Conservation (phyloP, 306 rosid species). For the Vigna mungo region DNA sequence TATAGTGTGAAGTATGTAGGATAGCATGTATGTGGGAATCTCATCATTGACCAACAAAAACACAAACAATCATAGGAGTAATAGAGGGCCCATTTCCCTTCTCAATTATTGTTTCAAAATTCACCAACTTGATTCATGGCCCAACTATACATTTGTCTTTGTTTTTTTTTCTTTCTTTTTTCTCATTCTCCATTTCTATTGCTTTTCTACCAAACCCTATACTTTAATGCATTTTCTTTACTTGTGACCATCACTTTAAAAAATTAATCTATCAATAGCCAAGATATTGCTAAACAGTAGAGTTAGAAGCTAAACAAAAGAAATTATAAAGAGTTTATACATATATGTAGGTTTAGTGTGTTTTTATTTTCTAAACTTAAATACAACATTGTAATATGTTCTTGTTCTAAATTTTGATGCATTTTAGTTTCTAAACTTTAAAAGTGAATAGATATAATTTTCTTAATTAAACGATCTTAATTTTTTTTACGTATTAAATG, state of each 20-base stretch:
- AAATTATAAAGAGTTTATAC: no score
- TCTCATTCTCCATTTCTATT: not conserved
- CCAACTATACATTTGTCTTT: slow-evolving; percentile 43
- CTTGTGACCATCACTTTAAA: not conserved
- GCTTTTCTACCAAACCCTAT: slow-evolving; percentile 36
- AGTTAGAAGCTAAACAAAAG: not conserved
- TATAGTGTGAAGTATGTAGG: slow-evolving; percentile 50
- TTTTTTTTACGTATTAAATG: no score
- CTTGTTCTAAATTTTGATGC: no score
- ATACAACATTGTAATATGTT: no score
- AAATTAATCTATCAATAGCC: not conserved
- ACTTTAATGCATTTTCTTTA: no score
- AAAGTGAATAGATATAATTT: no score
- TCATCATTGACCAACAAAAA: slow-evolving; percentile 59
- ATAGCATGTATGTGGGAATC: slow-evolving; percentile 50
- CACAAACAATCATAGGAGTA: slow-evolving; percentile 38
- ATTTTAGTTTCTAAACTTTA: no score
- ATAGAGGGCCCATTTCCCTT: slow-evolving; percentile 43
- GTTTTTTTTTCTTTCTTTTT: not conserved
- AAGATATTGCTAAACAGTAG: not conserved
- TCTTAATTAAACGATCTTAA: no score
- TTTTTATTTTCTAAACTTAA: no score
- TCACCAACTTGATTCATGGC: slow-evolving; percentile 49
- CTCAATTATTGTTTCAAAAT: slow-evolving; percentile 57
- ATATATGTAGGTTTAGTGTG: no score